A percentile compares a stretch with the other conserved stretches of the same genome.
Evolutionary conservation across 225 moss, liverwort and hornwort species (phyloP).

Genomic region (Ulota crispa): DNA sequence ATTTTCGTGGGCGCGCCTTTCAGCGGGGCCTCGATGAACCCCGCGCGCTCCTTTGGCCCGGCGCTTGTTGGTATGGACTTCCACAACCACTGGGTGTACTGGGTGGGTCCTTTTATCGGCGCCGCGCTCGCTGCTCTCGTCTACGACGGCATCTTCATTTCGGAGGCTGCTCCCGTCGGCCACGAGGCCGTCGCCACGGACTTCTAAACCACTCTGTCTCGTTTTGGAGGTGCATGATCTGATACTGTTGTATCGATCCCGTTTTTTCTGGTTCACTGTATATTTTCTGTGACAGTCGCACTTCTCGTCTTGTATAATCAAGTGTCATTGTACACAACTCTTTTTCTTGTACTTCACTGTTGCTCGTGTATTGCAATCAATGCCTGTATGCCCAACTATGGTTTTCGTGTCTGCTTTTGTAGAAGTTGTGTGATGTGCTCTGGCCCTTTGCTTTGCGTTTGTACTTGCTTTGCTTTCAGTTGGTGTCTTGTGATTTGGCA

Average conservation of each 20-base stretch:
- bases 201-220: slow-evolving; percentile 4
- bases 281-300: too few species aligned
- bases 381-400: too few species aligned
- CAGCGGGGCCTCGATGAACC: slow-evolving; percentile 82
- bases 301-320: slow-evolving; percentile 6
- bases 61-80: slow-evolving; percentile 59
- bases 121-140: slow-evolving; percentile 67
- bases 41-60: slow-evolving; percentile 82
- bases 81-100: slow-evolving; percentile 74
- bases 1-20: slow-evolving; percentile 76
- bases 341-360: background rate
- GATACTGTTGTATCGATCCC: too few species aligned
- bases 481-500: too few species aligned
- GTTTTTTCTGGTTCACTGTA: too few species aligned
- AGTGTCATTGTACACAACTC: slow-evolving; percentile 35
- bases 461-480: too few species aligned
- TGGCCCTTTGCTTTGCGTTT: too few species aligned
- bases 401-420: too few species aligned
- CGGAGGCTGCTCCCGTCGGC: slow-evolving; percentile 28
- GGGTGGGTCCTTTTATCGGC: slow-evolving; percentile 81
- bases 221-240: too few species aligned
- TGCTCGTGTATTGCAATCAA: too few species aligned
- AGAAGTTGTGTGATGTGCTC: too few species aligned
- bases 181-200: slow-evolving; percentile 47
- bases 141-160: slow-evolving; percentile 70